A percentile compares a stretch with the other conserved stretches of the same genome.
phyloP scores from a whole-genome alignment of 352 stramenopile species.

The Pythium pyrilobum region DNA sequence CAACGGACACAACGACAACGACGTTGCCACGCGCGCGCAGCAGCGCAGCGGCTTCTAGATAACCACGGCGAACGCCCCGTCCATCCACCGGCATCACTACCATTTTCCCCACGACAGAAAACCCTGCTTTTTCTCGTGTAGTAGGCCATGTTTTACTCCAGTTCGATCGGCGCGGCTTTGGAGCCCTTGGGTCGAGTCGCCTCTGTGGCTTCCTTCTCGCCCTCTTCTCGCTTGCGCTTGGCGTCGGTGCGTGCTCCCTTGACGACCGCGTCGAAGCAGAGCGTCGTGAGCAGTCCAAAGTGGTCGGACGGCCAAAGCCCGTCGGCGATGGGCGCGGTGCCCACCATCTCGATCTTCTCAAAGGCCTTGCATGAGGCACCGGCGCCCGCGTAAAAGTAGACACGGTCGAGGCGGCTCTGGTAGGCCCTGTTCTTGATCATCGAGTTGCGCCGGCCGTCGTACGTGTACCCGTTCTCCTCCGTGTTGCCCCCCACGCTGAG shows the following conservation, averaged over 20 bases:
- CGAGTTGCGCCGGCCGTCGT: constrained; percentile 53
- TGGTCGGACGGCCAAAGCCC: constrained; percentile 71
- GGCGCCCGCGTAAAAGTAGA: constrained; percentile 52
- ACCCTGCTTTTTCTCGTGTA: neutral
- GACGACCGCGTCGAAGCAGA: constrained; percentile 15
- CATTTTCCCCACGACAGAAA: no score
- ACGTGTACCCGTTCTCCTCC: constrained; percentile 73
- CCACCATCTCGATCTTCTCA: constrained; percentile 47
- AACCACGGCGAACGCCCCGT: no score
- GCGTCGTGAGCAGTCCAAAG: constrained; percentile 50
- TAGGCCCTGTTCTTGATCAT: constrained; percentile 57
- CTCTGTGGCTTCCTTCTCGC: neutral
- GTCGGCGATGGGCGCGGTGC: constrained; percentile 60
- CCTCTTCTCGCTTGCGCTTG: constrained; percentile 11
- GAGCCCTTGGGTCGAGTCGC: neutral
- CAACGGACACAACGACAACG: constrained; percentile 38
- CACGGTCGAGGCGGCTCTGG: constrained; percentile 67
- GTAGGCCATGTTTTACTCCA: constrained; percentile 2
- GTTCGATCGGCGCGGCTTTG: constrained; percentile 3
- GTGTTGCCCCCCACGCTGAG: constrained; percentile 56
- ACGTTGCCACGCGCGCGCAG: neutral
- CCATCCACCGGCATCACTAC: no score
- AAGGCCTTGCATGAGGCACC: neutral
- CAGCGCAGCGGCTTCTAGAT: constrained; percentile 9
- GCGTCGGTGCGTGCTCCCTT: neutral